These are phyloP conservation scores for Pseudomassariella vexata DNA, from an alignment of 2,329 filamentous ascomycete genomes.

Conservation along the genomic window DNA sequence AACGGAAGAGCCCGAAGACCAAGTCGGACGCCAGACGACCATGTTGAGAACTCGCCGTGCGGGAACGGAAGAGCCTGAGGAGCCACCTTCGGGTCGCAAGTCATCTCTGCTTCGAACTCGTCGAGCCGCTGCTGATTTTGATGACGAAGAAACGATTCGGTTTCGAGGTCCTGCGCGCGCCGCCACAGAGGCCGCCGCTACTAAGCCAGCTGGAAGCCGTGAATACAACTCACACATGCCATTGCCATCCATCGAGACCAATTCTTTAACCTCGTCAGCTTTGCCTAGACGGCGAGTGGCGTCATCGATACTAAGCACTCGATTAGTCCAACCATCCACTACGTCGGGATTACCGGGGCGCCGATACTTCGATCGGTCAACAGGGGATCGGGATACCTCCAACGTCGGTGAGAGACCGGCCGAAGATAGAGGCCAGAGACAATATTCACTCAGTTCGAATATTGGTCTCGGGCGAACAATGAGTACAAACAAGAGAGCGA, in stretches of 20 bases:
- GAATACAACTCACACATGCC: constrained; percentile 33
- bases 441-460: constrained; percentile 37
- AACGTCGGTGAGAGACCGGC: constrained; percentile 27
- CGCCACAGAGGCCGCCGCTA: constrained; percentile 45
- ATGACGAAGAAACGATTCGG: constrained; percentile 40
- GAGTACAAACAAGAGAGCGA: constrained; percentile 38
- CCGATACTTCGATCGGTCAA: constrained; percentile 43
- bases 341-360: constrained; percentile 30
- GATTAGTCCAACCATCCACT: constrained; percentile 34
- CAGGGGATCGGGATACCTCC: constrained; percentile 33
- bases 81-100: constrained; percentile 31
- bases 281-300: constrained; percentile 49
- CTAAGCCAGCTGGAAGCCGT: constrained; percentile 24
- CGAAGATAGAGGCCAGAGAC: constrained; percentile 38
- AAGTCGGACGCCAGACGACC: constrained; percentile 38
- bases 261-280: constrained; percentile 34
- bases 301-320: constrained; percentile 41
- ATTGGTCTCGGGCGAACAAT: constrained; percentile 35
- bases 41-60: constrained; percentile 38
- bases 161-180: constrained; percentile 55
- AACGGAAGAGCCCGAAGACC: constrained; percentile 45
- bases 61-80: constrained; percentile 42
- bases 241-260: constrained; percentile 25
- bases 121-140: constrained; percentile 39
- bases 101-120: constrained; percentile 39